A percentile compares a stretch with the other conserved stretches of the same genome.
Evolutionary conservation across 2,329 filamentous ascomycete species (phyloP).

Genomic region (Fusarium ambrosium): DNA sequence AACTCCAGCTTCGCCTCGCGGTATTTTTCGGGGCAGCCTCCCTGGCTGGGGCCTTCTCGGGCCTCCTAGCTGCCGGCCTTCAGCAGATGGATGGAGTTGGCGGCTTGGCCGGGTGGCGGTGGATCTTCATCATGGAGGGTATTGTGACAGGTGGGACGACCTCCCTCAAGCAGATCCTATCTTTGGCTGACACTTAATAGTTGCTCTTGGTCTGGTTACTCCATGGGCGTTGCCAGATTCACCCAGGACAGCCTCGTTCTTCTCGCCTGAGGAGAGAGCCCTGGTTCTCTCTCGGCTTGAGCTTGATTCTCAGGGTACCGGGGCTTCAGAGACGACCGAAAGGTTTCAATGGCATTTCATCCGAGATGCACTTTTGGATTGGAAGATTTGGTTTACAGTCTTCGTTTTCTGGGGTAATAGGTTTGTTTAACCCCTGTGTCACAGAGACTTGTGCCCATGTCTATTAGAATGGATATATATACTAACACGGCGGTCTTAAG

Average conservation of each 20-base stretch:
- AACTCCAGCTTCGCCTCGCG: slow-evolving; percentile 11
- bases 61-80: slow-evolving; percentile 5
- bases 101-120: slow-evolving; percentile 10
- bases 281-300: neutral
- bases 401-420: slow-evolving; percentile 12
- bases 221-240: neutral
- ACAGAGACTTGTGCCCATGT: neutral
- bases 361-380: neutral
- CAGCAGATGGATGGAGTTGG: slow-evolving; percentile 17
- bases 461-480: neutral
- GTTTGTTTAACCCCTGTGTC: neutral
- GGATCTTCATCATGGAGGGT: slow-evolving; percentile 24
- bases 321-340: neutral
- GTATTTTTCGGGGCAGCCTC: slow-evolving; percentile 14
- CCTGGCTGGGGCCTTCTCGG: slow-evolving; percentile 16
- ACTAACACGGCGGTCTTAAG: neutral
- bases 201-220: neutral
- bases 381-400: slow-evolving; percentile 20
- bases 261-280: neutral
- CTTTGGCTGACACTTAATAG: neutral
- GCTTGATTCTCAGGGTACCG: neutral
- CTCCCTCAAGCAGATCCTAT: too few species aligned
- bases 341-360: slow-evolving; percentile 7
- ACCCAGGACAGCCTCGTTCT: slow-evolving; percentile 6
- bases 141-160: neutral